Evolutionary conservation across 768 basidiomycete species (phyloP).

Genomic region (Rhizopogon roseolus): DNA sequence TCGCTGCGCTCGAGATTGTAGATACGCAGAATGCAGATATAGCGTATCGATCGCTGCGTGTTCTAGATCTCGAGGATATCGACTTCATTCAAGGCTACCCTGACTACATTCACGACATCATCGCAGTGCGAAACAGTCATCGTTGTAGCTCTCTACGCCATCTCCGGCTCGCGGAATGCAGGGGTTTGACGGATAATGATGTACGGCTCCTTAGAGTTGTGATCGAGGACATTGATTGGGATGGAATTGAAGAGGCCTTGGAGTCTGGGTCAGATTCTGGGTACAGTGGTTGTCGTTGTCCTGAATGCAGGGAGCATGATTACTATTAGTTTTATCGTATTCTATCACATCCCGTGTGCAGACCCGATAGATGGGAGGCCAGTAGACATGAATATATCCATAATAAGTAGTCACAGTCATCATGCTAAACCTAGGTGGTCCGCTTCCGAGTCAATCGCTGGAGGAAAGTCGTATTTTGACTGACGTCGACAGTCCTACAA

Average conservation of each 20-base stretch:
- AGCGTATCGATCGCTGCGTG: neutral
- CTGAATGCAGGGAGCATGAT: neutral
- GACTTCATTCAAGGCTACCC: neutral
- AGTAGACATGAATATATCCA: no score
- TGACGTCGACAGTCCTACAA: no score
- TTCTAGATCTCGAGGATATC: neutral
- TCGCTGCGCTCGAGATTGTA: no score
- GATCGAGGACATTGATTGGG: neutral
- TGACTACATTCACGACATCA: neutral
- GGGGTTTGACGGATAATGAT: neutral
- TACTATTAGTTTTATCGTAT: neutral
- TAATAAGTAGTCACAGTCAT: no score
- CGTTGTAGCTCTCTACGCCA: neutral
- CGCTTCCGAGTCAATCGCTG: no score
- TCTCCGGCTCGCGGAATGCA: neutral
- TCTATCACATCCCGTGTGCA: neutral
- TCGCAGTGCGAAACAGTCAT: neutral
- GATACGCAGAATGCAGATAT: neutral
- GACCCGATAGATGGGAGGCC: no score
- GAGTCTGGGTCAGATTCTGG: no score
- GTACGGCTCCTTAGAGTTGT: no score
- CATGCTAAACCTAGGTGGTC: no score
- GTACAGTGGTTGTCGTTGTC: neutral
- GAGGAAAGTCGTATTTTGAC: no score
- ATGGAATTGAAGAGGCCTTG: neutral